Base-by-base conservation (phyloP, 1,284 basidiomycete genomes). In the Vanrija sp. region DNA sequence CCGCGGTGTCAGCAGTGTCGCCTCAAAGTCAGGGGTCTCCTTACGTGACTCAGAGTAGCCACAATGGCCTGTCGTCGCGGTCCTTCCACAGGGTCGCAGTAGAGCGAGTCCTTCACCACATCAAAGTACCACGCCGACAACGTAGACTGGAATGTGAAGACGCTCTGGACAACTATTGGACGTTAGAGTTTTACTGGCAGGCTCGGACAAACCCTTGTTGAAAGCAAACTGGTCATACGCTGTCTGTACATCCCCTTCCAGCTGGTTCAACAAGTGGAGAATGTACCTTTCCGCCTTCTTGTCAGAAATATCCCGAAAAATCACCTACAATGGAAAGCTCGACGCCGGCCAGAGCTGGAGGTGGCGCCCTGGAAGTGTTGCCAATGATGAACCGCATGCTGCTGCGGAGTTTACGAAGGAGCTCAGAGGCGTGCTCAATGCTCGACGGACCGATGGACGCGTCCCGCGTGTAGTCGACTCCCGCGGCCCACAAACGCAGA, bases 401-500 rank as follows among this genome's bases (percentile, higher is more conserved):
- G 68, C 94, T 96, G 27, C 95, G 82, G 39, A 98, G 83, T 75
- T 92, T 96, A 45, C 91, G 82, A 65, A 93, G 77, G 0, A 84
- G 83, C 64, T 95, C 89, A 2, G 83, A 82, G 4, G 86, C 84
- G 67, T 93, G 88, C 4, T 83, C 78, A 37, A 98, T 81, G 16
- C 90, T 84, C 0, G 82, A 84, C 0, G 85, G 83, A 0, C 94
- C 89, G 49, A 98, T 86, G 1, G 88, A 84, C 70, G 89, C 88
- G 71, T 98, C 95, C 25, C 83, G 83, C 66, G 88, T 88, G 66
- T 90, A 96, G 64, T 98, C 94, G 19, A 90, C 87, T 0, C 88
- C 88, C 1, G 92, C 92, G 4, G 84, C 89, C 95, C 96, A 99
- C 15, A 96, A 78, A 6, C 96, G 83, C 23, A 98, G 79, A 1